Percentiles rank a stretch among this genome's conserved stretches.
Conservation (phyloP, 257 asterid genomes). For the Nicotiana knightiana region DNA sequence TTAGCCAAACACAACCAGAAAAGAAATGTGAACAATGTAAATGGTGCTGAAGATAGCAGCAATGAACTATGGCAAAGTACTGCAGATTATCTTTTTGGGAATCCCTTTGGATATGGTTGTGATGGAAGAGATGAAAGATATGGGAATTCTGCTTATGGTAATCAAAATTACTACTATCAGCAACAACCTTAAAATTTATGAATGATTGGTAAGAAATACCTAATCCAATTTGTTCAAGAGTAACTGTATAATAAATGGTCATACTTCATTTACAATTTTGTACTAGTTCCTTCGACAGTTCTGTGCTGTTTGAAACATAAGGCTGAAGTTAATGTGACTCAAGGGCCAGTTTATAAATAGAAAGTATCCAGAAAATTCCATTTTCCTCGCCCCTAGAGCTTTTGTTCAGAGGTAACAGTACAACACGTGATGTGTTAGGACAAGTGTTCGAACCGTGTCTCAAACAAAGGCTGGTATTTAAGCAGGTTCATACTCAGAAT, state of each 20-base stretch:
- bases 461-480: no score
- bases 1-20: constrained; percentile 34
- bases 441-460: no score
- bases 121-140: constrained; percentile 6
- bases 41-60: constrained; percentile 23
- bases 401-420: no score
- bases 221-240: background rate
- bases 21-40: constrained; percentile 12
- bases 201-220: background rate
- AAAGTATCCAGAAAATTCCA: background rate
- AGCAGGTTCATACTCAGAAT: no score
- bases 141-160: background rate
- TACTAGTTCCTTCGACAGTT: background rate
- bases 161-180: constrained; percentile 4
- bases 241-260: background rate
- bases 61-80: constrained; percentile 55
- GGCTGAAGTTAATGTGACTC: background rate
- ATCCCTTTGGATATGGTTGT: constrained; percentile 30
- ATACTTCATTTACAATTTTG: background rate
- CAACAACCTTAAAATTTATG: background rate
- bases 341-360: background rate
- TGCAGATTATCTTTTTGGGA: constrained; percentile 80
- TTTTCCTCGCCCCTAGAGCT: background rate
- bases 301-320: background rate
- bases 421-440: no score